phyloP scores from a whole-genome alignment of 495 filamentous ascomycete genomes.

The Penicillium diatomitis region DNA sequence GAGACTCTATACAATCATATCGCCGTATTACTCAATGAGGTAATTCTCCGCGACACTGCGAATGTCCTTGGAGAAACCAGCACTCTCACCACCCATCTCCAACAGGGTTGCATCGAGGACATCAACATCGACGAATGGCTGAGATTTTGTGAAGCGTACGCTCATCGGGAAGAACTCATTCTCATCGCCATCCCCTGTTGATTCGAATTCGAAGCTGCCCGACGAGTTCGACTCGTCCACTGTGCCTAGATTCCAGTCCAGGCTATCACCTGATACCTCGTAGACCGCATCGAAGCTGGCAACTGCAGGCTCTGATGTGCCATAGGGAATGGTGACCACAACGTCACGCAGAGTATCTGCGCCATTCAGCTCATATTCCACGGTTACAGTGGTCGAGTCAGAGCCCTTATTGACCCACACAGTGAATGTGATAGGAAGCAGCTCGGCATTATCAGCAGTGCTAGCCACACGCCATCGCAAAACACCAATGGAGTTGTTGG shows the following conservation, averaged over 20 bases:
- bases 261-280: conserved; percentile 83
- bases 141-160: conserved; percentile 77
- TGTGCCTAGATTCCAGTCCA: conserved; percentile 85
- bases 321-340: conserved; percentile 75
- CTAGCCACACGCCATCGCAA: conserved; percentile 77
- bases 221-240: conserved; percentile 71
- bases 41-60: conserved; percentile 77
- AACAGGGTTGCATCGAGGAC: conserved; percentile 65
- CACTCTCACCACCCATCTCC: conserved; percentile 66
- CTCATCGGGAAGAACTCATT: conserved; percentile 96
- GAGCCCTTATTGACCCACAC: conserved; percentile 90
- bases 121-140: conserved; percentile 83
- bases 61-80: conserved; percentile 82
- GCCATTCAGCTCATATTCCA: conserved; percentile 88
- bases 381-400: conserved; percentile 72
- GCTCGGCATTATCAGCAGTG: conserved; percentile 61
- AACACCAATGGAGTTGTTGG: conserved; percentile 81
- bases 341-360: conserved; percentile 72
- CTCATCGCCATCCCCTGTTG: conserved; percentile 62
- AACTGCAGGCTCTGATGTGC: conserved; percentile 72
- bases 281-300: conserved; percentile 89
- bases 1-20: conserved; percentile 29
- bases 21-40: conserved; percentile 56
- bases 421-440: conserved; percentile 82
- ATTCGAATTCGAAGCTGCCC: conserved; percentile 90